Percentiles rank a stretch among this genome's conserved stretches.
These are phyloP conservation scores for Vigna hirtella DNA, from an alignment of 306 rosid genomes.

Conservation along the genomic window DNA sequence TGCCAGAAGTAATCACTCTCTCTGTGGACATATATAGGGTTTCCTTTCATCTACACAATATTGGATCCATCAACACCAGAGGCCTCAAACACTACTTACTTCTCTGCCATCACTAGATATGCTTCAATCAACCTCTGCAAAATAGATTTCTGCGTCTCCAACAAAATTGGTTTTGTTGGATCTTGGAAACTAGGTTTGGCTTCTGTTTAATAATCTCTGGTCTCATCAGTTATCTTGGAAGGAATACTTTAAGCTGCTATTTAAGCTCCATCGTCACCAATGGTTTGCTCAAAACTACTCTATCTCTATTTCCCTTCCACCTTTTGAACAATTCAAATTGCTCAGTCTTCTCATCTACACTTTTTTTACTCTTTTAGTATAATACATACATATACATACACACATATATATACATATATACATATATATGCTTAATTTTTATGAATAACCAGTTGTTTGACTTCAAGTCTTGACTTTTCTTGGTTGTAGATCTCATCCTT, in stretches of 20 bases:
- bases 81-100: background rate
- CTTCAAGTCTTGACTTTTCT: constrained; percentile 36
- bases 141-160: constrained; percentile 34
- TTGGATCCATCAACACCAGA: constrained; percentile 41
- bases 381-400: no score
- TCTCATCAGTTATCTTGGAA: constrained; percentile 28
- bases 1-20: constrained; percentile 31
- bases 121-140: constrained; percentile 37
- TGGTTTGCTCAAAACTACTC: constrained; percentile 42
- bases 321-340: constrained; percentile 28
- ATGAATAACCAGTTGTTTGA: constrained; percentile 26
- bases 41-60: constrained; percentile 41
- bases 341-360: constrained; percentile 8
- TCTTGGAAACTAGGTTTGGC: constrained; percentile 45
- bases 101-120: constrained; percentile 17
- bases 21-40: constrained; percentile 43
- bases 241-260: constrained; percentile 25
- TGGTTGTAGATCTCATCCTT: constrained; percentile 35
- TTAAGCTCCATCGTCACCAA: constrained; percentile 38
- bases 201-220: constrained; percentile 38
- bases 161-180: constrained; percentile 28
- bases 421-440: background rate
- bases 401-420: no score
- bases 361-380: background rate
- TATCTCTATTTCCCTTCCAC: constrained; percentile 33